Base-by-base conservation (phyloP, 2,329 filamentous ascomycete genomes). In the Colletotrichum cordylinicola region DNA sequence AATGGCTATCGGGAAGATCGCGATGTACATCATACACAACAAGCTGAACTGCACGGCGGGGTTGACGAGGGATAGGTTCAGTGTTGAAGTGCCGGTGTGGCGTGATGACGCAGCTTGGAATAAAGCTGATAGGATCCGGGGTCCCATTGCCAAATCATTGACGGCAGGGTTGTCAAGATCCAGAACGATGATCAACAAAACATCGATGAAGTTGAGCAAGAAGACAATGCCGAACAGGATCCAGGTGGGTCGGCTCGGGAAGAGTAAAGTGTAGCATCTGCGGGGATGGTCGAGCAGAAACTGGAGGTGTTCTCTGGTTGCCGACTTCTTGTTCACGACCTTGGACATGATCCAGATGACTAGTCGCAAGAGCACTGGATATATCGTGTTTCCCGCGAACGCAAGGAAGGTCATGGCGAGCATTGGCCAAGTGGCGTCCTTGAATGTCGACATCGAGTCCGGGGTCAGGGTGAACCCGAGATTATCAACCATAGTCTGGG, bases 21-120 rank as follows among this genome's bases (percentile, higher is more conserved):
- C 88, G 62, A 93, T 92, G 81, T 92, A 93, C 91, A 93, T 93
- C 91, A 93, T 93, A 60, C 91, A 86, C 0, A 93, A 84, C 73
- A 92, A 89, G 39, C 91, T 87, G 43, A 92, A 87, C 74, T 91
- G 91, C 0, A 92, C 86, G 4, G 86, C 88, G 7, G 91, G 89
- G 48, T 88, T 90, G 3, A 92, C 84, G 1, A 80, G 81, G 5
- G 88, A 81, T 15, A 91, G 85, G 21, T 84, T 81, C 37, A 91
- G 91, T 79, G 83, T 90, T 83, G 85, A 86, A 82, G 79, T 90
- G 83, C 75, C 90, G 81, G 82, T 86, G 84, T 80, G 90, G 77
- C 74, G 89, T 81, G 77, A 87, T 83, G 79, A 91, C 77, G 78
- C 84, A 1, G 91, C 90, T 82, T 93, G 91, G 81, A 92, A 93